These are phyloP conservation scores for Yamadazyma siamensis DNA, from an alignment of 1,139 yeast genomes.

Conservation along the genomic window DNA sequence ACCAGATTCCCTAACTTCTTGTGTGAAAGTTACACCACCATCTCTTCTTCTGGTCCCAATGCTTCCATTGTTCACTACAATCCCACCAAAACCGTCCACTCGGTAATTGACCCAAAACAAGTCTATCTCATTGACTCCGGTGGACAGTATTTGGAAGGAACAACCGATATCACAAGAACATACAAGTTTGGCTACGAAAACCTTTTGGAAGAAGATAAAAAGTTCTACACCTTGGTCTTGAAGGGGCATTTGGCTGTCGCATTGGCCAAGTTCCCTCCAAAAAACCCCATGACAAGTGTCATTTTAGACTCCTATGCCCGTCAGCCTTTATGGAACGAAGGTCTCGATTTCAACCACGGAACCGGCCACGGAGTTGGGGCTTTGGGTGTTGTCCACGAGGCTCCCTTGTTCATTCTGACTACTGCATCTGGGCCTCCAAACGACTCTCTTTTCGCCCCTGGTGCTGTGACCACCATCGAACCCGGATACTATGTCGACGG, in stretches of 20 bases:
- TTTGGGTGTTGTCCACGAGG: slow-evolving; percentile 55
- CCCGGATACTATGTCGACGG: slow-evolving; percentile 57
- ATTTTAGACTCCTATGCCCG: slow-evolving; percentile 50
- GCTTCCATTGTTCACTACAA: slow-evolving; percentile 56
- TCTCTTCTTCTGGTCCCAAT: slow-evolving; percentile 53
- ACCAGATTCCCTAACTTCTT: slow-evolving; percentile 42
- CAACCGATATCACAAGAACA: slow-evolving; percentile 59
- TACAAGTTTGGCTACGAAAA: slow-evolving; percentile 36
- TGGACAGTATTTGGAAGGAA: slow-evolving; percentile 55
- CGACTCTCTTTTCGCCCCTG: slow-evolving; percentile 35
- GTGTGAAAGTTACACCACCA: slow-evolving; percentile 53
- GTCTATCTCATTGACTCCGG: slow-evolving; percentile 53
- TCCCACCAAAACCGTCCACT: slow-evolving; percentile 41
- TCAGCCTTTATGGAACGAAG: slow-evolving; percentile 51
- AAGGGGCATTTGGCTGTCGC: slow-evolving; percentile 57
- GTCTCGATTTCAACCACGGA: slow-evolving; percentile 54
- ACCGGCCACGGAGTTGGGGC: slow-evolving; percentile 62
- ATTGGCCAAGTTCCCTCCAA: slow-evolving; percentile 47
- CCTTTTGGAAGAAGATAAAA: slow-evolving; percentile 25
- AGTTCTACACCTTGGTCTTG: slow-evolving; percentile 48
- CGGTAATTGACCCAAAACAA: slow-evolving; percentile 38
- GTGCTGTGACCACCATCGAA: slow-evolving; percentile 52
- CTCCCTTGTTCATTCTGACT: slow-evolving; percentile 48
- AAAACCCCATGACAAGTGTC: slow-evolving; percentile 36
- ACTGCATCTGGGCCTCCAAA: slow-evolving; percentile 33